Percentiles rank a stretch among this genome's conserved stretches.
Evolutionary conservation across 2,329 filamentous ascomycete genomes (phyloP).

Genomic region (Sarocladiaceae sp.): DNA sequence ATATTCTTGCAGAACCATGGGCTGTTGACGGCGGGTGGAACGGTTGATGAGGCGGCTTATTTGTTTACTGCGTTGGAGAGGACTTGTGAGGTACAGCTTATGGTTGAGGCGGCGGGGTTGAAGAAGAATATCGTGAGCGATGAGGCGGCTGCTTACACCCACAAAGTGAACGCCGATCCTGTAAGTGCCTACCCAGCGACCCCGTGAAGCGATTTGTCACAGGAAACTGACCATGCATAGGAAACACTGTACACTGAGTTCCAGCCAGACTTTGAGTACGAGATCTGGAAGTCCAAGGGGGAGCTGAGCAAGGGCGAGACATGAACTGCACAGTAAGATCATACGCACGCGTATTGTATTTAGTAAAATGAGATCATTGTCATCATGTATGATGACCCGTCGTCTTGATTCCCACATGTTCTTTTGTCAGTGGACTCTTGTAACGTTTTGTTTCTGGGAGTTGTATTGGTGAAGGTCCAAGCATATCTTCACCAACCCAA

Average conservation of each 20-base stretch:
- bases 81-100: slow-evolving; percentile 28
- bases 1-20: slow-evolving; percentile 63
- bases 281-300: slow-evolving; percentile 25
- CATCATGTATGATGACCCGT: too few species aligned
- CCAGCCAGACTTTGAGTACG: slow-evolving; percentile 30
- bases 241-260: slow-evolving; percentile 28
- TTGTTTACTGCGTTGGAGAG: slow-evolving; percentile 44
- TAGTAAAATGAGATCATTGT: too few species aligned
- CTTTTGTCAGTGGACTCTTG: too few species aligned
- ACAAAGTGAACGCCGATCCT: slow-evolving; percentile 25
- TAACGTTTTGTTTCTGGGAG: too few species aligned
- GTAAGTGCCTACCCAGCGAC: too few species aligned
- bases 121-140: slow-evolving; percentile 26
- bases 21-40: slow-evolving; percentile 56
- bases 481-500: too few species aligned
- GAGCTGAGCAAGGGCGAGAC: slow-evolving; percentile 13
- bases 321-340: too few species aligned
- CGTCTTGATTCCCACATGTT: too few species aligned
- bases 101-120: slow-evolving; percentile 23
- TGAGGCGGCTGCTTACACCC: slow-evolving; percentile 36
- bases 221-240: slow-evolving; percentile 14
- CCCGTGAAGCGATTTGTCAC: too few species aligned
- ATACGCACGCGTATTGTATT: too few species aligned
- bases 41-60: slow-evolving; percentile 65
- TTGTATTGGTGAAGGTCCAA: too few species aligned